These are phyloP conservation scores for Talaromyces stipitatus DNA, from an alignment of 495 filamentous ascomycete species.

Conservation along the genomic window DNA sequence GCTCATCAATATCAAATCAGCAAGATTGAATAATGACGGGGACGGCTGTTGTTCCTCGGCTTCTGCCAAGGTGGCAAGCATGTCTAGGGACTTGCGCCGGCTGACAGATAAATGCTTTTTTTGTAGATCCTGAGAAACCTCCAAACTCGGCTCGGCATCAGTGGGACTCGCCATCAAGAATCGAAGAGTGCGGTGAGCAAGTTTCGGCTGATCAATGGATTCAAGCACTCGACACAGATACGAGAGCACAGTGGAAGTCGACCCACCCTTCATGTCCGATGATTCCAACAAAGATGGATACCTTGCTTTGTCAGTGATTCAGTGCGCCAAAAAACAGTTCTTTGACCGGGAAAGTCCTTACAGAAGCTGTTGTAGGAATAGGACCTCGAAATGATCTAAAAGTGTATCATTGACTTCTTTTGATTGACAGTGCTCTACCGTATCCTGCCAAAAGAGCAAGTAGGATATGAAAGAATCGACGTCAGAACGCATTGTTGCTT, in stretches of 20 bases:
- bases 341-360: conserved; percentile 35
- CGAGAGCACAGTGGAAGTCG: conserved; percentile 89
- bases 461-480: conserved; percentile 93
- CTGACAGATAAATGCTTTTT: conserved; percentile 53
- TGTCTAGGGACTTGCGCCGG: conserved; percentile 79
- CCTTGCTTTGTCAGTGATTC: conserved; percentile 9
- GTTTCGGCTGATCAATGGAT: conserved; percentile 80
- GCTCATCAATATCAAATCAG: conserved; percentile 81
- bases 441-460: conserved; percentile 95
- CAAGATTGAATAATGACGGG: conserved; percentile 84
- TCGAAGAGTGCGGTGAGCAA: conserved; percentile 87
- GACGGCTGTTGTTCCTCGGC: conserved; percentile 58
- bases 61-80: conserved; percentile 68
- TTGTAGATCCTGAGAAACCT: conserved; percentile 19
- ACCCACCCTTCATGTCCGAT: conserved; percentile 92
- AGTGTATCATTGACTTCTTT: conserved; percentile 85
- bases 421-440: conserved; percentile 89
- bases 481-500: conserved; percentile 59
- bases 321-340: background rate
- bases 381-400: conserved; percentile 92
- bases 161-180: conserved; percentile 77
- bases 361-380: conserved; percentile 93
- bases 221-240: conserved; percentile 89
- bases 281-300: conserved; percentile 95
- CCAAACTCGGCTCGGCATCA: conserved; percentile 14